Base-by-base conservation (phyloP, 2,329 filamentous ascomycete genomes). In the Phialocephala sp. region DNA sequence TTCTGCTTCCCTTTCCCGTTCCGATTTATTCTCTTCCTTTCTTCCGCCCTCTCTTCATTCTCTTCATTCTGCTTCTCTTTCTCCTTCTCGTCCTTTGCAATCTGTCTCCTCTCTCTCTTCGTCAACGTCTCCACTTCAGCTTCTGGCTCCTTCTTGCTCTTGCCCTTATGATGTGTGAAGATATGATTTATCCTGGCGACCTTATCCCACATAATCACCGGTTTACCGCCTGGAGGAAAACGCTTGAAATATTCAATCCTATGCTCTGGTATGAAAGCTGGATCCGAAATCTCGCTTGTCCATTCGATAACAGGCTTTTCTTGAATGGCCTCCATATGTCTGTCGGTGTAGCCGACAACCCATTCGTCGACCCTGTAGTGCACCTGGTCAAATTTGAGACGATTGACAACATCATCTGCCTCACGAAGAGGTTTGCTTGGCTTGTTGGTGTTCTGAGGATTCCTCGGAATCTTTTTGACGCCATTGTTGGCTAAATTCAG, bases 191-290 rank as follows among this genome's bases (percentile, higher is more conserved):
- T 3, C 59, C 52, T 68, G 8, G 20, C 18, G 1, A 32, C n/a
- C 83, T 83, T 72, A 82, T 87, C 27, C 85, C 84, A 78, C 87
- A 89, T 45, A 45, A 80, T 75, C 72, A 88, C 86, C 58, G 79
- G 79, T 85, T 82, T 67, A 78, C 80, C 69, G 84, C 75, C 4
- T 52, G 50, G 65, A 85, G 84, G 45, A 58, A 56, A 66, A 85
- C 82, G 79, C 75, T 82, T 86, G 72, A 89, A 89, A 74, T 87
- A 89, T 63, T 87, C 73, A 68, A 89, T 87, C 18, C 87, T 80
- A 72, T 89, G 87, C 76, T 89, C 85, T 8, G 87, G 87, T 63
- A 90, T 89, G 71, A 88, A 90, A 75, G 89, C 87, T 66, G 89
- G 86, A 68, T 89, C 84, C 37, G 87, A 72, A 8, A 65, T 64